These are phyloP conservation scores for Leishmania major DNA, from an alignment of 208 protist genomes.

Conservation along the genomic window DNA sequence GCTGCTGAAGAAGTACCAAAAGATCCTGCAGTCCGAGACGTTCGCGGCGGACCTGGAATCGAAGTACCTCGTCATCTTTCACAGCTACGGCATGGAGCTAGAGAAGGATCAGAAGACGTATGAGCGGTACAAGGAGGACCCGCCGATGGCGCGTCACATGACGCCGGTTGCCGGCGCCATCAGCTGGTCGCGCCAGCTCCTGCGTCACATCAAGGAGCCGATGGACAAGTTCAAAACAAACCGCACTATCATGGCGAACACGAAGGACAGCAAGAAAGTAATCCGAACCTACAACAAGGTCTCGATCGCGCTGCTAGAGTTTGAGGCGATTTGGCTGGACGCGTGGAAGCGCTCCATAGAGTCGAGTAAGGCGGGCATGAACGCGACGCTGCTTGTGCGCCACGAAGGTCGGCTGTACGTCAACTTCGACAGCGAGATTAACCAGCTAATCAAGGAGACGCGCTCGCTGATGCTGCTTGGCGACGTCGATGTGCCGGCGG, in stretches of 20 bases:
- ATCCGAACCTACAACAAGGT: slow-evolving; percentile 97
- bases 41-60: slow-evolving; percentile 93
- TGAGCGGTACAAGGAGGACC: slow-evolving; percentile 95
- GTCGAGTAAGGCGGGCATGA: slow-evolving; percentile 92
- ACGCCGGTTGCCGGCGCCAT: slow-evolving; percentile 96
- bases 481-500: slow-evolving; percentile 91
- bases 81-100: slow-evolving; percentile 95
- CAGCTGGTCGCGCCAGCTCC: slow-evolving; percentile 95
- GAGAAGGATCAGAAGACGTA: slow-evolving; percentile 97
- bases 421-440: slow-evolving; percentile 97
- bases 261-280: slow-evolving; percentile 96
- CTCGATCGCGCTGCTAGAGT: slow-evolving; percentile 94
- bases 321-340: slow-evolving; percentile 96
- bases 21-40: slow-evolving; percentile 91
- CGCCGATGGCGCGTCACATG: slow-evolving; percentile 94
- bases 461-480: slow-evolving; percentile 94
- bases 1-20: slow-evolving; percentile 94
- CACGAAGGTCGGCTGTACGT: slow-evolving; percentile 96
- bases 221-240: slow-evolving; percentile 97
- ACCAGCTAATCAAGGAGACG: slow-evolving; percentile 97
- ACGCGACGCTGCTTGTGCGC: slow-evolving; percentile 95
- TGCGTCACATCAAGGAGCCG: slow-evolving; percentile 96
- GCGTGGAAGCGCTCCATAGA: slow-evolving; percentile 96
- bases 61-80: slow-evolving; percentile 97
- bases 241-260: slow-evolving; percentile 93